Percentiles rank a stretch among this genome's conserved stretches.
Evolutionary conservation across 352 stramenopile genomes (phyloP).

Genomic region (Phytopythium ostracodes): DNA sequence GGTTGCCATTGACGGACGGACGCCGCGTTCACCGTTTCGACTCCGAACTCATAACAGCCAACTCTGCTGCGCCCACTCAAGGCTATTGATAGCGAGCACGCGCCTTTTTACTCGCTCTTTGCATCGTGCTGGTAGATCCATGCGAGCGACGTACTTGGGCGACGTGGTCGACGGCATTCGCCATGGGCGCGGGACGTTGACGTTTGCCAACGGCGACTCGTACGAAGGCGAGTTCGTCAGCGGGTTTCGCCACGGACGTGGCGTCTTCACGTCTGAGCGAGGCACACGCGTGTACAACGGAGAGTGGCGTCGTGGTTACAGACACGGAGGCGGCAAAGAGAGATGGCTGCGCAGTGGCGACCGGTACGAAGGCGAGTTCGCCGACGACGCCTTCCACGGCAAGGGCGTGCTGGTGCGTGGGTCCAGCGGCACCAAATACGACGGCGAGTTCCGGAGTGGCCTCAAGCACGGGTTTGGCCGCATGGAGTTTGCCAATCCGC

Average conservation of each 20-base stretch:
- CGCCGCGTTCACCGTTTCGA: too few relatives aligned
- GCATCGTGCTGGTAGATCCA: too few relatives aligned
- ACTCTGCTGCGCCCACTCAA: neutral
- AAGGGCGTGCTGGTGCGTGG: slow-evolving; percentile 39
- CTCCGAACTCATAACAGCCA: too few relatives aligned
- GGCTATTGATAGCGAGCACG: neutral
- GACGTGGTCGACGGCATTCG: slow-evolving; percentile 54
- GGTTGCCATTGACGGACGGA: too few relatives aligned
- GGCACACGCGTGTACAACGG: slow-evolving; percentile 50
- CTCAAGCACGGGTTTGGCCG: slow-evolving; percentile 48
- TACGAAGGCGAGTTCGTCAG: slow-evolving; percentile 64
- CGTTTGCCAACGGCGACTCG: slow-evolving; percentile 59
- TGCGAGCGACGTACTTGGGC: slow-evolving; percentile 51
- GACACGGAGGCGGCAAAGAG: slow-evolving; percentile 55
- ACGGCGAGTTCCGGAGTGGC: slow-evolving; percentile 50
- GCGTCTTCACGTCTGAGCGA: slow-evolving; percentile 51
- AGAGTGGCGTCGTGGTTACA: slow-evolving; percentile 50
- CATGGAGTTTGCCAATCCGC: slow-evolving; percentile 47
- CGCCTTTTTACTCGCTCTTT: too few relatives aligned
- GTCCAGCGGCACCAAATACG: slow-evolving; percentile 44
- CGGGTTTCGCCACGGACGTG: slow-evolving; percentile 53
- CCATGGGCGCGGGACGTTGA: slow-evolving; percentile 42
- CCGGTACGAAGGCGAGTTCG: slow-evolving; percentile 63
- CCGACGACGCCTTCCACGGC: slow-evolving; percentile 51
- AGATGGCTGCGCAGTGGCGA: slow-evolving; percentile 44